phyloP scores from a whole-genome alignment of 495 filamentous ascomycete genomes.

The Apodospora peruviana region DNA sequence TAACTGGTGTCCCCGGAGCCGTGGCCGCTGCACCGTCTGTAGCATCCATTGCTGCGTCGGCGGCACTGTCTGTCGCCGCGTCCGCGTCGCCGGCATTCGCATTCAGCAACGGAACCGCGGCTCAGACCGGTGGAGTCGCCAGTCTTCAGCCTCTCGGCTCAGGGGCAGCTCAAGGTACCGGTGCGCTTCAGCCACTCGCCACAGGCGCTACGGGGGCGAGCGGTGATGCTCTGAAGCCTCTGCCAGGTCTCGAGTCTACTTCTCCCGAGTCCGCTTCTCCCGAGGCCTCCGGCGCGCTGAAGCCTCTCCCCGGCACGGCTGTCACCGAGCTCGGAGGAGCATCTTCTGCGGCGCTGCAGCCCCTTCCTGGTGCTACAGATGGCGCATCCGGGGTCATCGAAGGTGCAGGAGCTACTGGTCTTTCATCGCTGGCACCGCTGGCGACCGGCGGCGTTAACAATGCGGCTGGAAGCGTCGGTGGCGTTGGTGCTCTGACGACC shows the following conservation, averaged over 20 bases:
- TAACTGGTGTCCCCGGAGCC: not conserved
- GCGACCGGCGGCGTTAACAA: not conserved
- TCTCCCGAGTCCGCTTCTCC: too few species aligned
- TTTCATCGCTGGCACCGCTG: not conserved
- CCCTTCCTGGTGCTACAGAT: not conserved
- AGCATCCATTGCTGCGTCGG: too few species aligned
- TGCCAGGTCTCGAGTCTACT: too few species aligned
- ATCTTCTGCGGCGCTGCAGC: not conserved
- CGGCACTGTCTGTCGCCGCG: too few species aligned
- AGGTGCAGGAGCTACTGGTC: too few species aligned
- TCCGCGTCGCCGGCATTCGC: too few species aligned
- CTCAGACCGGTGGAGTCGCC: not conserved
- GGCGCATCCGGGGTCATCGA: too few species aligned
- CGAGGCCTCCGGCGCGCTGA: not conserved
- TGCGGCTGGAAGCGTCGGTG: not conserved
- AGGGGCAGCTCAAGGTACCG: not conserved
- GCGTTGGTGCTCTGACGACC: not conserved
- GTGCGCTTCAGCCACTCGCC: not conserved
- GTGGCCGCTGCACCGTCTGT: not conserved
- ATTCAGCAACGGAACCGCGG: constrained; percentile 2
- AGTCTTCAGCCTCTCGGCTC: not conserved
- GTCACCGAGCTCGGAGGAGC: not conserved
- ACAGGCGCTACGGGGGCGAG: not conserved
- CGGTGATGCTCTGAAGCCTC: too few species aligned
- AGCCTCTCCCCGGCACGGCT: not conserved